Percentiles rank a stretch among this genome's conserved stretches.
phyloP scores from a whole-genome alignment of 371 early-diverging fungal species.

The Apophysomyces trapeziformis region DNA sequence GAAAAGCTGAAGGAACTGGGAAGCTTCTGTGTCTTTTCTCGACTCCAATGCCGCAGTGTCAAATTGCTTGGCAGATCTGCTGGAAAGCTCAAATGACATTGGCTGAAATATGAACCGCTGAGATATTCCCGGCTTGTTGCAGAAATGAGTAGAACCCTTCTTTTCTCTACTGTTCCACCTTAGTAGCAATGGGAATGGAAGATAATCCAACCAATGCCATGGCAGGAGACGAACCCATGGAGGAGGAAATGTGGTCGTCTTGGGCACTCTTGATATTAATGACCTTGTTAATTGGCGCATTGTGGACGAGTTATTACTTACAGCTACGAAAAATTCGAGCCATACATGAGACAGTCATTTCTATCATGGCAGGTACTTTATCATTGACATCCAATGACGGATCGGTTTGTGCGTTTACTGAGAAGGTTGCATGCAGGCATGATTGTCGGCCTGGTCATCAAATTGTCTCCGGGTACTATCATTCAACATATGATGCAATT shows the following conservation, averaged over 20 bases:
- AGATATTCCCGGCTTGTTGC: too few relatives aligned
- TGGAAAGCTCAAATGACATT: too few relatives aligned
- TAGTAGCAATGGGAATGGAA: conserved; percentile 22
- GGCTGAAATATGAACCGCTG: too few relatives aligned
- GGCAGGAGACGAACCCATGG: conserved; percentile 45
- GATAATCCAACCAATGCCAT: conserved; percentile 25
- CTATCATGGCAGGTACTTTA: conserved; percentile 81
- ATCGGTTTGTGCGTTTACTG: not conserved
- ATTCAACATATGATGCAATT: conserved; percentile 89
- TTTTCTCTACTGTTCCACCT: not conserved
- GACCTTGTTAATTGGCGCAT: conserved; percentile 79
- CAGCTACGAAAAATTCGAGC: conserved; percentile 83
- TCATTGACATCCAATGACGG: not conserved
- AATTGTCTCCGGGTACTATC: conserved; percentile 69
- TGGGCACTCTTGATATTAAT: conserved; percentile 89
- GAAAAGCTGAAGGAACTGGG: too few relatives aligned
- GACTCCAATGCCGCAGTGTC: too few relatives aligned
- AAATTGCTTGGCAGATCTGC: too few relatives aligned
- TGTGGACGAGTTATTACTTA: conserved; percentile 86
- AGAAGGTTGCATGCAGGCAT: conserved; percentile 58
- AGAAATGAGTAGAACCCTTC: too few relatives aligned
- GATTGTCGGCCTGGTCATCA: conserved; percentile 85
- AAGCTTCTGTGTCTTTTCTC: too few relatives aligned
- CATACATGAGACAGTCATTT: conserved; percentile 93
- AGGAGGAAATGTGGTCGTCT: conserved; percentile 78